Evolutionary conservation across 345 rosid species (phyloP).

Genomic region (Heritiera littoralis): DNA sequence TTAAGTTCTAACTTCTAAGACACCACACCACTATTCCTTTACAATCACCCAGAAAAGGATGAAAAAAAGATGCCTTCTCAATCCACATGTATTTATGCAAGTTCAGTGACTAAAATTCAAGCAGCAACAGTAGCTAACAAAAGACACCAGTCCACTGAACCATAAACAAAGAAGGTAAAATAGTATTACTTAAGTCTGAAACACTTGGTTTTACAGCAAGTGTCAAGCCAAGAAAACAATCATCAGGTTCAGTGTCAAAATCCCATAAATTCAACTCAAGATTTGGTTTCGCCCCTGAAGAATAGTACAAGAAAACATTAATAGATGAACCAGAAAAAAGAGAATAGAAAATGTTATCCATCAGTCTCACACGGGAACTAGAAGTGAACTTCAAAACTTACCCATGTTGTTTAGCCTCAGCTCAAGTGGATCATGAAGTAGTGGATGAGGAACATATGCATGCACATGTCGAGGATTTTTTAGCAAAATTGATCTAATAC

Average conservation of each 20-base stretch:
- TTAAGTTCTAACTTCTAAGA: not conserved
- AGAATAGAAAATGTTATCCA: not conserved
- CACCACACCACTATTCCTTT: not conserved
- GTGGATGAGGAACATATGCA: constrained; percentile 62
- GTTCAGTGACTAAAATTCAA: not conserved
- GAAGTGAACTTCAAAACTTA: constrained; percentile 33
- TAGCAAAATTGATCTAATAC: constrained; percentile 23
- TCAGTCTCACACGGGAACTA: not conserved
- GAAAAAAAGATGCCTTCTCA: not conserved
- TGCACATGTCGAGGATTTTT: constrained; percentile 49
- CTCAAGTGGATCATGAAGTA: constrained; percentile 66
- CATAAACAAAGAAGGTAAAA: not conserved
- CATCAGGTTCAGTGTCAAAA: constrained; percentile 78
- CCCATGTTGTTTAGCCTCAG: constrained; percentile 71
- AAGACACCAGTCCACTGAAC: not conserved
- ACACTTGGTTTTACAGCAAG: constrained; percentile 85
- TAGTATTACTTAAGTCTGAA: constrained; percentile 58
- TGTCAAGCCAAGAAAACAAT: constrained; percentile 89
- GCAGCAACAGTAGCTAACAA: not conserved
- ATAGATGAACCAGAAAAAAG: constrained; percentile 12
- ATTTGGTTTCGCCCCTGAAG: constrained; percentile 73
- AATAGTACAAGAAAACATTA: constrained; percentile 19
- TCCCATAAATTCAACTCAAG: constrained; percentile 95
- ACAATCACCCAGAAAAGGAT: not conserved
- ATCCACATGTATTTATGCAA: not conserved